A percentile compares a stretch with the other conserved stretches of the same genome.
Evolutionary conservation across 805 yeast genomes (phyloP).

Genomic region (Maudiozyma bulderi): DNA sequence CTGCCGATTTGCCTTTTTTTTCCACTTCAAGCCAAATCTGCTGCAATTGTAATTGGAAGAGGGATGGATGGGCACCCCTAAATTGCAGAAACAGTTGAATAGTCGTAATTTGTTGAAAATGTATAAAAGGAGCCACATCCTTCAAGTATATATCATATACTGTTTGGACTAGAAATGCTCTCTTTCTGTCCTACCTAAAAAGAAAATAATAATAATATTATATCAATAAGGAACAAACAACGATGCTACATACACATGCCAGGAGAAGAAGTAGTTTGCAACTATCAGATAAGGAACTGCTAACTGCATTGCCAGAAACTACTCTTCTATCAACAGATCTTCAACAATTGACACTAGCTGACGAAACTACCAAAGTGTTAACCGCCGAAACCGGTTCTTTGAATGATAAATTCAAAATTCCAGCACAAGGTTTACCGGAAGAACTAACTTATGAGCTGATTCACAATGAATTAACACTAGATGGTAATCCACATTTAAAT

Average conservation of each 20-base stretch:
- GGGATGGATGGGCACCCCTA: no score
- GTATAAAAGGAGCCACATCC: no score
- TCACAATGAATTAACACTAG: conserved; percentile 66
- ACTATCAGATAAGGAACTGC: neutral
- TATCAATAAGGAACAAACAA: neutral
- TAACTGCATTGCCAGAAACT: conserved; percentile 7
- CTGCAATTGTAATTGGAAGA: no score
- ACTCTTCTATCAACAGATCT: conserved; percentile 11
- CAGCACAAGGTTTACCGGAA: conserved; percentile 44
- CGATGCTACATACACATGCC: conserved; percentile 9
- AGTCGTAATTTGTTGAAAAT: no score
- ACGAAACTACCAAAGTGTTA: neutral
- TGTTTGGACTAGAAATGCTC: no score
- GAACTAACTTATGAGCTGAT: conserved; percentile 51
- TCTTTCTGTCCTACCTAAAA: no score
- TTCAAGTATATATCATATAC: no score
- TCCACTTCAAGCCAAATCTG: no score
- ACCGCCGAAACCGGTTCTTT: conserved; percentile 4
- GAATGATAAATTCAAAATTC: conserved; percentile 46
- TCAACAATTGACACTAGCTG: conserved; percentile 5
- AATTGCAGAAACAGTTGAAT: no score
- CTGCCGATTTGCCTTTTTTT: no score
- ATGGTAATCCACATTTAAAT: conserved; percentile 76
- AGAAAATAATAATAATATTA: neutral
- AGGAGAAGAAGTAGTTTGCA: neutral